Evolutionary conservation across 306 rosid species (phyloP).

Genomic region (Cucumis hystrix): DNA sequence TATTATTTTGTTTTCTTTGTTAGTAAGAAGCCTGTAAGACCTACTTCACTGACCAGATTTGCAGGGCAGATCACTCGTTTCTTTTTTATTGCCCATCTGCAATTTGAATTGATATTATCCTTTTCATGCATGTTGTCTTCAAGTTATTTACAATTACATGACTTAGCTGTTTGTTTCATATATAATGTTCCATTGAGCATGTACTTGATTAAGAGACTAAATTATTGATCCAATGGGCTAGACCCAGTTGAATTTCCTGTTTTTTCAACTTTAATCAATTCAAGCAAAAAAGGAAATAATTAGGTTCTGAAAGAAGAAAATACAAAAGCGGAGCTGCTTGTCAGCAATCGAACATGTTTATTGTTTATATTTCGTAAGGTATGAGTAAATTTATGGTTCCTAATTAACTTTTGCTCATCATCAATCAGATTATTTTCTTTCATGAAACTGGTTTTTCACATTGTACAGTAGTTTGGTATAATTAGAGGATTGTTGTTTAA

Average conservation of each 20-base stretch:
- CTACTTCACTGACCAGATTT: not conserved
- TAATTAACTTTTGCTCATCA: not conserved
- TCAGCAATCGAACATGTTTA: not conserved
- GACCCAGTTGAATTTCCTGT: not conserved
- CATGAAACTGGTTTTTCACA: not conserved
- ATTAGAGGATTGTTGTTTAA: not conserved
- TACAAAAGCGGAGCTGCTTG: not conserved
- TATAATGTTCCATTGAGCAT: not conserved
- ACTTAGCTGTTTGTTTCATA: not conserved
- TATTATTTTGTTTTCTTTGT: not conserved
- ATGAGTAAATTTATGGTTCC: not conserved
- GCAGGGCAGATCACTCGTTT: not conserved
- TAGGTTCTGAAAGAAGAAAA: not conserved
- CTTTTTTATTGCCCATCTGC: not conserved
- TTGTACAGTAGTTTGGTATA: conserved; percentile 1
- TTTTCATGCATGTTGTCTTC: not conserved
- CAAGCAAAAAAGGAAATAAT: not conserved
- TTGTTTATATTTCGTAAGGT: not conserved
- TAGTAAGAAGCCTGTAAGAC: not conserved
- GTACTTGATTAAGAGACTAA: not conserved
- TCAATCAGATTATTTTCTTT: not conserved
- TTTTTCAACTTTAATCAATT: not conserved
- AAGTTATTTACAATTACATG: not conserved
- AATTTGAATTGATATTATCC: not conserved
- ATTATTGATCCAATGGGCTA: not conserved